Conservation (phyloP, 768 basidiomycete species). For the Tylopilus intermedius region DNA sequence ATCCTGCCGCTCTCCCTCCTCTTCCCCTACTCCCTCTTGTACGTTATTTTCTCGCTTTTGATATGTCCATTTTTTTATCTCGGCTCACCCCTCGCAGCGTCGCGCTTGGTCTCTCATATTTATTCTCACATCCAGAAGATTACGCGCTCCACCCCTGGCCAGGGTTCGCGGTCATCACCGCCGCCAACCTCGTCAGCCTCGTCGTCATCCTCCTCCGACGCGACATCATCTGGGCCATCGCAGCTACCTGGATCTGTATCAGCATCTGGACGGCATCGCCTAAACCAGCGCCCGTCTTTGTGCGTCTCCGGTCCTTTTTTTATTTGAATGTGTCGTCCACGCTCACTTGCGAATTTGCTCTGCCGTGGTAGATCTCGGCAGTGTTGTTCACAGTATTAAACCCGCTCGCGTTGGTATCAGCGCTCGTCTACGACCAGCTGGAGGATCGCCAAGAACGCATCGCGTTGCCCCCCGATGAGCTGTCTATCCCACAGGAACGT, state of each 20-base stretch:
- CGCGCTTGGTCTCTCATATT: slow-evolving; percentile 59
- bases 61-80: background rate
- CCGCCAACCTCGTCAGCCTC: slow-evolving; percentile 56
- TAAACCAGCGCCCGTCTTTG: slow-evolving; percentile 62
- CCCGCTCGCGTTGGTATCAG: slow-evolving; percentile 52
- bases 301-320: slow-evolving; percentile 32
- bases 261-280: slow-evolving; percentile 58
- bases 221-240: slow-evolving; percentile 73
- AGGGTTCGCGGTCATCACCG: slow-evolving; percentile 64
- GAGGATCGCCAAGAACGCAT: slow-evolving; percentile 32
- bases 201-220: slow-evolving; percentile 50
- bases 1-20: slow-evolving; percentile 47
- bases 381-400: slow-evolving; percentile 64
- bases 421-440: slow-evolving; percentile 37
- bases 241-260: slow-evolving; percentile 68
- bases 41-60: slow-evolving; percentile 6
- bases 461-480: slow-evolving; percentile 40
- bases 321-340: background rate
- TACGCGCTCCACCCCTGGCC: slow-evolving; percentile 62
- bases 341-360: background rate
- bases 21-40: slow-evolving; percentile 56
- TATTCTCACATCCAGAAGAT: slow-evolving; percentile 45
- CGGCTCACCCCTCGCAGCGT: slow-evolving; percentile 40
- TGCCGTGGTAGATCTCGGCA: slow-evolving; percentile 44
- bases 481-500: background rate